phyloP scores from a whole-genome alignment of 2,329 filamentous ascomycete species.

The Alternaria gansuensis region DNA sequence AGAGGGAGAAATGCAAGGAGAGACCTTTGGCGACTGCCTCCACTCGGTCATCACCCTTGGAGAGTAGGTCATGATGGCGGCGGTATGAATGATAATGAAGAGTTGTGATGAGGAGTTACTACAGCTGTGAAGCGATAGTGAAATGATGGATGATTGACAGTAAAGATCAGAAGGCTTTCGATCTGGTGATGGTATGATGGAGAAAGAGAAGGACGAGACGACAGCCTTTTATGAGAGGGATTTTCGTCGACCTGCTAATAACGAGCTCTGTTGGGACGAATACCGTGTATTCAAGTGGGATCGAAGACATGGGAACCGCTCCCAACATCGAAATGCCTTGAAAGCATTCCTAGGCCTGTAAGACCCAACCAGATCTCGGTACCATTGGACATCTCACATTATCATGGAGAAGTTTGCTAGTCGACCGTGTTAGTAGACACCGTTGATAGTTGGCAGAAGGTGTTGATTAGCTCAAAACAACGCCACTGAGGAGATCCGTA shows the following conservation, averaged over 20 bases:
- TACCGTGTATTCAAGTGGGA: not conserved
- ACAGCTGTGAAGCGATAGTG: not conserved
- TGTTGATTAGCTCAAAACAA: not conserved
- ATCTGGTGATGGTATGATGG: not conserved
- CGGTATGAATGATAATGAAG: constrained; percentile 5
- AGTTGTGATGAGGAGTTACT: not conserved
- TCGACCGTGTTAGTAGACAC: not conserved
- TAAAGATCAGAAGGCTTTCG: not conserved
- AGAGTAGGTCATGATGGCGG: constrained; percentile 9
- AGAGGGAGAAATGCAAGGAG: not conserved
- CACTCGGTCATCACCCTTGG: not conserved
- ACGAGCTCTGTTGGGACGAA: not conserved
- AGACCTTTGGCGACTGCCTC: not conserved
- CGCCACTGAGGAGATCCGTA: not conserved
- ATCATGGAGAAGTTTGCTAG: not conserved
- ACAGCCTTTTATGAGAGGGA: not conserved
- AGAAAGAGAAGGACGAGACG: not conserved
- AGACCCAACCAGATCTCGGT: not conserved
- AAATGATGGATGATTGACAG: not conserved
- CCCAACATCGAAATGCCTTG: not conserved
- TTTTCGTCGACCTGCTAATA: not conserved
- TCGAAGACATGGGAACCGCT: not conserved
- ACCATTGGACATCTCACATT: not conserved
- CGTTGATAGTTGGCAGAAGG: not conserved
- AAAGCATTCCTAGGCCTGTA: not conserved